A percentile compares a stretch with the other conserved stretches of the same genome.
phyloP scores from a whole-genome alignment of 495 filamentous ascomycete genomes.

The Talaromyces proteolyticus region DNA sequence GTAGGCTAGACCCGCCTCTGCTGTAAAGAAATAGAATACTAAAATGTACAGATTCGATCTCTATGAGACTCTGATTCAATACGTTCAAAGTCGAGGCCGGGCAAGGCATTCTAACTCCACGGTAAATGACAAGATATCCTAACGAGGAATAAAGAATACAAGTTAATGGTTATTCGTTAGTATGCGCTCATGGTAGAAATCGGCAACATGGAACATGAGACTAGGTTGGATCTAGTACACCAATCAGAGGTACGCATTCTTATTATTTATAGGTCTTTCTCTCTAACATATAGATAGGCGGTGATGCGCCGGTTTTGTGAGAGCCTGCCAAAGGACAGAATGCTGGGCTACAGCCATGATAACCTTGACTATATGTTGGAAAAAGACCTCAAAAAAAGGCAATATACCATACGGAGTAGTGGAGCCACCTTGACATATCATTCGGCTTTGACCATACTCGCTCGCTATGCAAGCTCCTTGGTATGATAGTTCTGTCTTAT shows the following conservation, averaged over 20 bases:
- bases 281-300: slow-evolving; percentile 14
- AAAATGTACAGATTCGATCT: slow-evolving; percentile 61
- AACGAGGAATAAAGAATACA: background rate
- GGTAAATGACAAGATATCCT: slow-evolving; percentile 12
- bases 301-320: slow-evolving; percentile 71
- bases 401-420: slow-evolving; percentile 59
- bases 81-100: slow-evolving; percentile 91
- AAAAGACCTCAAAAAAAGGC: slow-evolving; percentile 46
- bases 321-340: slow-evolving; percentile 67
- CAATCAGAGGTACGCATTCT: slow-evolving; percentile 31
- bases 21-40: background rate
- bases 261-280: slow-evolving; percentile 13
- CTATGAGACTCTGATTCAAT: slow-evolving; percentile 89
- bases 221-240: slow-evolving; percentile 51
- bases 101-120: slow-evolving; percentile 70
- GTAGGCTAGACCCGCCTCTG: slow-evolving; percentile 10
- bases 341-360: slow-evolving; percentile 56
- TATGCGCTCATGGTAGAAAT: slow-evolving; percentile 81
- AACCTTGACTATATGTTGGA: slow-evolving; percentile 49
- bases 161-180: slow-evolving; percentile 11
- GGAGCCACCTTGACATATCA: slow-evolving; percentile 78
- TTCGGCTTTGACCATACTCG: slow-evolving; percentile 60
- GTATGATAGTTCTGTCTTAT: slow-evolving; percentile 12
- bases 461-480: slow-evolving; percentile 54
- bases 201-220: slow-evolving; percentile 53